phyloP scores from a whole-genome alignment of 192 early-diverging fungal species.

The Mortierella hygrophila region DNA sequence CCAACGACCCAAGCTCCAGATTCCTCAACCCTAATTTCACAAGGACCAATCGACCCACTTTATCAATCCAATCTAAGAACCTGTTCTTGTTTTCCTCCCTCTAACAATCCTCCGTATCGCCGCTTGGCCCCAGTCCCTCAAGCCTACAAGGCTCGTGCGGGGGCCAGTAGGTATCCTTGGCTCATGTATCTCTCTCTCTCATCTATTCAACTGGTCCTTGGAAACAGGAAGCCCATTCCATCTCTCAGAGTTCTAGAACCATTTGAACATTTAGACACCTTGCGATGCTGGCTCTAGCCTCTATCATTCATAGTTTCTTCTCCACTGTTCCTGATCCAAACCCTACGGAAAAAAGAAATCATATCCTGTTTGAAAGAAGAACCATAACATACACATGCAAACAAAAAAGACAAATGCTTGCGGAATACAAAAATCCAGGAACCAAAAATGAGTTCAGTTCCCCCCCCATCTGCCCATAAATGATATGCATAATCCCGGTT shows the following conservation, averaged over 20 bases:
- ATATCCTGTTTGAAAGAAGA: neutral
- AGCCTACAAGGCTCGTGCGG: neutral
- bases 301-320: too few species aligned
- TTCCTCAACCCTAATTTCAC: too few species aligned
- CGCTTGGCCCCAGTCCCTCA: neutral
- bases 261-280: too few species aligned
- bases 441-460: too few species aligned
- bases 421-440: neutral
- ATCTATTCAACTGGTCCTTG: too few species aligned
- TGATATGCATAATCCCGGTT: neutral
- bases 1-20: too few species aligned
- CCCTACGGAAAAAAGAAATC: neutral
- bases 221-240: too few species aligned
- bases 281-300: too few species aligned
- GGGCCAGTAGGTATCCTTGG: neutral
- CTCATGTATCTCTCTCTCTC: neutral
- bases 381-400: neutral
- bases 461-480: too few species aligned
- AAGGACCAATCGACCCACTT: too few species aligned
- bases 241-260: too few species aligned
- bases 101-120: neutral
- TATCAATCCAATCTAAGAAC: neutral
- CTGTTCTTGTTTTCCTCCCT: neutral
- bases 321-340: too few species aligned
- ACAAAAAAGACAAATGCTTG: neutral